These are phyloP conservation scores for Wallacemonas sp. DNA, from an alignment of 208 protist genomes.

Conservation along the genomic window DNA sequence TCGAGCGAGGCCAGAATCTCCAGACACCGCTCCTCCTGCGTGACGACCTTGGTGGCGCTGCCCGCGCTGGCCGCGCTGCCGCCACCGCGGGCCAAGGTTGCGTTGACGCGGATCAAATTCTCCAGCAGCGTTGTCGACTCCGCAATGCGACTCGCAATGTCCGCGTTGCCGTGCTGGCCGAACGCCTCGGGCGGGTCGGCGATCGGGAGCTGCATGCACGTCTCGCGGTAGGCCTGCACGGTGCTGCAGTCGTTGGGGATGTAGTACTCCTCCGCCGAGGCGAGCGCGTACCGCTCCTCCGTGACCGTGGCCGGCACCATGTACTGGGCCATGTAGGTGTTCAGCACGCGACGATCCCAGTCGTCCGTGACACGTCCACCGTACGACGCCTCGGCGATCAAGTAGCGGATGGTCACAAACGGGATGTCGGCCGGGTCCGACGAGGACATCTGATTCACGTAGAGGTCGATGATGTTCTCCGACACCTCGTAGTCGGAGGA, in stretches of 20 bases:
- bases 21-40: slow-evolving; percentile 85
- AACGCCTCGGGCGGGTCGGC: slow-evolving; percentile 97
- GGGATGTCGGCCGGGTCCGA: slow-evolving; percentile 89
- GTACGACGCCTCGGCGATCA: slow-evolving; percentile 98
- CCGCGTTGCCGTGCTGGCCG: slow-evolving; percentile 98
- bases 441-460: slow-evolving; percentile 77
- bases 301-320: slow-evolving; percentile 87
- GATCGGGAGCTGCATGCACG: slow-evolving; percentile 92
- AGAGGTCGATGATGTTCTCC: slow-evolving; percentile 93
- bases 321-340: slow-evolving; percentile 97
- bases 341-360: slow-evolving; percentile 96
- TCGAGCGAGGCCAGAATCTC: slow-evolving; percentile 89
- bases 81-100: slow-evolving; percentile 72
- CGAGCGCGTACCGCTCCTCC: slow-evolving; percentile 88
- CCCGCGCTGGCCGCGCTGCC: slow-evolving; percentile 36
- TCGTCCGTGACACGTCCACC: slow-evolving; percentile 99
- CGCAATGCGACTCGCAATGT: slow-evolving; percentile 96
- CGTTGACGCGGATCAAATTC: slow-evolving; percentile 92
- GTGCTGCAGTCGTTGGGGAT: slow-evolving; percentile 90
- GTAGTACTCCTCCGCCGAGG: slow-evolving; percentile 84
- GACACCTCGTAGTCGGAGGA: slow-evolving; percentile 97
- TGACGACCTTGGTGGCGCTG: slow-evolving; percentile 35
- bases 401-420: slow-evolving; percentile 97
- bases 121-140: slow-evolving; percentile 93
- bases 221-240: slow-evolving; percentile 93